Conservation (phyloP, 2,329 filamentous ascomycete species). For the Penicillium sp. region DNA sequence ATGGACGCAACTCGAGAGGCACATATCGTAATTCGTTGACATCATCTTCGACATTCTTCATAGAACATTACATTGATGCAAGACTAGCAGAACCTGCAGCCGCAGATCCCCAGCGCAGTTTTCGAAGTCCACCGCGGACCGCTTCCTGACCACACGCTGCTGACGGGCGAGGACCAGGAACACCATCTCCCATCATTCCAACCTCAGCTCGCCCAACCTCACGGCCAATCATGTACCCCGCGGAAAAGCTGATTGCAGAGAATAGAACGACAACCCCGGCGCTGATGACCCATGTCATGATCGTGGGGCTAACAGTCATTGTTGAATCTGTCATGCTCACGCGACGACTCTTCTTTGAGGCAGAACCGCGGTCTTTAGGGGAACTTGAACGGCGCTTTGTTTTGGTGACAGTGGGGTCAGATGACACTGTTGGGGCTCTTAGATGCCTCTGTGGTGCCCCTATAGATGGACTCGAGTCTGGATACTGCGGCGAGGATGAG, state of each 20-base stretch:
- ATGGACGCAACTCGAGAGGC: background rate
- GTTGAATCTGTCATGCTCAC: constrained; percentile 32
- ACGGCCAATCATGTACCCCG: constrained; percentile 62
- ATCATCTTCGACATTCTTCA: constrained; percentile 10
- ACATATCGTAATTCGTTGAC: constrained; percentile 7
- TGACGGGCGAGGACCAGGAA: constrained; percentile 35
- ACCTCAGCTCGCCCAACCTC: constrained; percentile 58
- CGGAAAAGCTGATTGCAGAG: constrained; percentile 64
- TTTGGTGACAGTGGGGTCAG: constrained; percentile 22
- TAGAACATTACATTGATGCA: constrained; percentile 25
- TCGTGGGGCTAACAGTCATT: constrained; percentile 54
- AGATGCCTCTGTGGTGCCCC: constrained; percentile 22
- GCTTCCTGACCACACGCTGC: constrained; percentile 48
- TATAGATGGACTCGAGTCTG: constrained; percentile 22
- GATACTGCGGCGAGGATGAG: constrained; percentile 16
- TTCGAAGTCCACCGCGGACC: constrained; percentile 45
- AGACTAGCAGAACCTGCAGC: constrained; percentile 40
- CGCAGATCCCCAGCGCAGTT: constrained; percentile 45
- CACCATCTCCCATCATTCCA: constrained; percentile 30
- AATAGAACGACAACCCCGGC: constrained; percentile 65
- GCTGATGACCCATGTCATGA: constrained; percentile 66
- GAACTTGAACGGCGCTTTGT: constrained; percentile 36
- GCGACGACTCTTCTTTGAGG: constrained; percentile 38
- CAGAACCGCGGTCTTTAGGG: constrained; percentile 41
- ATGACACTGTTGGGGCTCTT: constrained; percentile 21